Evolutionary conservation across 2,329 filamentous ascomycete species (phyloP), one percentile per base, ranked within the genome.

Genomic region (Apiospora koreana): DNA sequence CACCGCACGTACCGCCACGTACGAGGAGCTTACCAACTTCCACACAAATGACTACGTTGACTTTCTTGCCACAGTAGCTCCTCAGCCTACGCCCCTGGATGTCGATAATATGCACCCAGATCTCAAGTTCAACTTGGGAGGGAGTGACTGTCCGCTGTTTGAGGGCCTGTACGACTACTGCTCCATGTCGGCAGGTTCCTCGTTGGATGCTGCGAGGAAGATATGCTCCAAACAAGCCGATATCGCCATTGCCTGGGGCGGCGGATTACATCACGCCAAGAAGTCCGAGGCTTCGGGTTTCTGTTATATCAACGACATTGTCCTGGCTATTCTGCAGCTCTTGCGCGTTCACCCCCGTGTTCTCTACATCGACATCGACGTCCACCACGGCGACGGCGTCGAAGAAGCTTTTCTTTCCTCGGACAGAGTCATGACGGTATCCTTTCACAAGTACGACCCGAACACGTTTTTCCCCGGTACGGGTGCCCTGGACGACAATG

Each of bases 231-330:
- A 91, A 65, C 93, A 97, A 82, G 94, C 94, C 41, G 94, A 98
- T 78, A 98, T 99, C 78, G 96, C 96, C 69, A 94, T 99, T 78
- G 97, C 97, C 77, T 99, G 96, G 96, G 96, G 94, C 23, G 96
- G 96, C 45, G 96, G 96, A 14, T 88, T 99, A 41, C 96, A 99
- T 81, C 96, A 99, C 78, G 96, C 96, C 64, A 98, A 98, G 82
- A 96, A 95, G 79, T 90, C 92, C 68, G 94, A 97, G 82, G 95
- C 96, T 0, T 95, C 93, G 18, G 96, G 96, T 0, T 99, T 99
- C 82, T 99, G 96, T 84, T 99, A 99, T 83, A 94, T 98, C 83
- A 99, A 99, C 81, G 96, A 99, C 81, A 98, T 98, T 76, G 96
- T 98, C 70, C 88, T 99, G 65, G 94, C 93, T 45, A 96, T 98